Base-by-base conservation (phyloP, 495 filamentous ascomycete genomes). In the Penicillium crystallinum region DNA sequence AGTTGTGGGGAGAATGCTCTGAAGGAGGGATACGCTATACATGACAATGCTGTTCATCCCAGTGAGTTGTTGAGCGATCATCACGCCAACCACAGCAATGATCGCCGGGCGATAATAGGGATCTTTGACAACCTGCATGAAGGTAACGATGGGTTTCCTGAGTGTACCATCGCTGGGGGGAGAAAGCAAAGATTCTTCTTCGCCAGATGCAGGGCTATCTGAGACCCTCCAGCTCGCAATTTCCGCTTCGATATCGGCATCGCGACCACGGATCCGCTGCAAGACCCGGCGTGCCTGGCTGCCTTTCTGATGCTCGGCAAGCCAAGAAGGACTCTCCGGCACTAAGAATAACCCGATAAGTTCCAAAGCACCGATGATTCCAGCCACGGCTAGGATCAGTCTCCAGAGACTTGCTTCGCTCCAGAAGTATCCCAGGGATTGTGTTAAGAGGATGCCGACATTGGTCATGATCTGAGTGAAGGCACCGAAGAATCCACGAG, bases 1-100 rank as follows among this genome's bases (percentile, higher is more conserved):
- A 27, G 79, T 86, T 21, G 85, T 82, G 7, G 88, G 87, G 0
- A 97, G 71, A 9, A 97, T 80, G 38, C 77, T 81, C 31, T 84
- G 79, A 31, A 98, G 77, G 2, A 97, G 81, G 4, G 88, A 88
- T 2, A 98, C 93, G 7, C 90, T 93, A 69, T 98, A 97, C 90
- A 98, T 96, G 66, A 98, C 85, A 58, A 97, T 90, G 49, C 87
- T 91, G 76, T 98, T 98, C 72, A 98, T 90, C 23, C 92, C 91
- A 27, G 83, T 87, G 19, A 98, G 76, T 63, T 98, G 93, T 61
- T 98, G 93, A 8, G 88, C 85, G 31, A 91, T 72, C 95, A 97
- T 97, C 55, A 96, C 84, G 4, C 84, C 89, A 17, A 91, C 80
- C 12, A 97, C 90, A 3, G 91, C 88, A 49, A 95, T 71, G 35